Conservation (phyloP, 2,329 filamentous ascomycete genomes). For the Tolypocladium capitatum region DNA sequence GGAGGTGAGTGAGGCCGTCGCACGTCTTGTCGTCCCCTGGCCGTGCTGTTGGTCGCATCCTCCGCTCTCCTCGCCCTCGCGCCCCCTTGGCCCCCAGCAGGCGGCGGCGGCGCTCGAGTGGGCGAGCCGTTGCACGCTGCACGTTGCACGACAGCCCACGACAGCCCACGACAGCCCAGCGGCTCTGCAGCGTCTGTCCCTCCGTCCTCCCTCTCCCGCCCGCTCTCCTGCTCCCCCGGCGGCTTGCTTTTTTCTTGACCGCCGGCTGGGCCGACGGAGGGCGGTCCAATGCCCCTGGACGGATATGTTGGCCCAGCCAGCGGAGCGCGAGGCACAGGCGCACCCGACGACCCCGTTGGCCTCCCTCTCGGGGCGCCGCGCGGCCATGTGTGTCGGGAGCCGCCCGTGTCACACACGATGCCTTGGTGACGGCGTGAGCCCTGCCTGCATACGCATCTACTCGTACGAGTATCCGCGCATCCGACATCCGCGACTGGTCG, state of each 20-base stretch:
- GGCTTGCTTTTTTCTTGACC: background rate
- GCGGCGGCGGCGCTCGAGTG: background rate
- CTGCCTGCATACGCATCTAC: background rate
- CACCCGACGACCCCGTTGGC: background rate
- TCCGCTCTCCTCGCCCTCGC: background rate
- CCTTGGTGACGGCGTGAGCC: background rate
- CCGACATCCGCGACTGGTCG: background rate
- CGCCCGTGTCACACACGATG: constrained; percentile 1
- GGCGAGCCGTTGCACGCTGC: background rate
- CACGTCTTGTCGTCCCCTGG: background rate
- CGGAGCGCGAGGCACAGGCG: background rate
- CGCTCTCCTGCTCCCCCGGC: too few species aligned
- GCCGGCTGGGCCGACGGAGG: background rate
- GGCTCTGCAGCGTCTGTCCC: background rate
- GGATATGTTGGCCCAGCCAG: background rate
- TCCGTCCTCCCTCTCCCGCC: background rate
- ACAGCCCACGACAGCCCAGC: background rate
- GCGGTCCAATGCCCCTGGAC: background rate
- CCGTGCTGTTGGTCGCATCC: background rate
- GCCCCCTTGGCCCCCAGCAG: background rate
- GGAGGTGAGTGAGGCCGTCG: constrained; percentile 4
- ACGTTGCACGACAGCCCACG: too few species aligned
- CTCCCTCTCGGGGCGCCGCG: background rate
- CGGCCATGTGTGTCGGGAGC: background rate
- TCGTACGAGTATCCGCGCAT: too few species aligned